These are phyloP conservation scores for Pythium periplocum DNA, from an alignment of 352 stramenopile genomes.

Conservation along the genomic window DNA sequence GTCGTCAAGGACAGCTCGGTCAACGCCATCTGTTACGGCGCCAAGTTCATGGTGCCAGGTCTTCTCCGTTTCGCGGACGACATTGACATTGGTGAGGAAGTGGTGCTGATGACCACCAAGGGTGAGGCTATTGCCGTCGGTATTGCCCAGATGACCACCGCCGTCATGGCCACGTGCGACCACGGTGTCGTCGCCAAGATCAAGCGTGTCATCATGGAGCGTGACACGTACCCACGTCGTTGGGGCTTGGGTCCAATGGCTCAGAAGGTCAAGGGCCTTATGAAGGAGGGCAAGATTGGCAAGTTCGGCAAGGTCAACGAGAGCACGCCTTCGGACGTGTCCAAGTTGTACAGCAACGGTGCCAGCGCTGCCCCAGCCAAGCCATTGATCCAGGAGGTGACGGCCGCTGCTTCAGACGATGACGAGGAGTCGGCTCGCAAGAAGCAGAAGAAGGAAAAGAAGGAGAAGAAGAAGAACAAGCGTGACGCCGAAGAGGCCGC, in stretches of 20 bases:
- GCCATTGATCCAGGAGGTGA: conserved; percentile 58
- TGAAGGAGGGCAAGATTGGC: conserved; percentile 91
- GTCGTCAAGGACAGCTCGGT: conserved; percentile 99
- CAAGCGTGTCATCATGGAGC: conserved; percentile 99
- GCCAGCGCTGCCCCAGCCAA: conserved; percentile 28
- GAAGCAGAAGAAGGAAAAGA: conserved; percentile 66
- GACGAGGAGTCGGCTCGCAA: conserved; percentile 38
- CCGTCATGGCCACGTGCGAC: conserved; percentile 99
- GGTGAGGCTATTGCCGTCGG: conserved; percentile 98
- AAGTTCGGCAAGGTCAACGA: conserved; percentile 89
- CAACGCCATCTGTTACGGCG: conserved; percentile 99
- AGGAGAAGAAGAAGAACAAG: conserved; percentile 80
- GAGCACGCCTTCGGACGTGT: conserved; percentile 72
- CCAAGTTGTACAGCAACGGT: conserved; percentile 62
- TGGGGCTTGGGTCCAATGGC: conserved; percentile 99
- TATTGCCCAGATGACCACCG: conserved; percentile 99
- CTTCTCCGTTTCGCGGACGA: conserved; percentile 98
- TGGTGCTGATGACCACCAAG: conserved; percentile 99
- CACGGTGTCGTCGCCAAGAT: conserved; percentile 99
- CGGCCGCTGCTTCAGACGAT: conserved; percentile 18
- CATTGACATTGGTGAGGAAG: conserved; percentile 98
- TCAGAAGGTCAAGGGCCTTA: conserved; percentile 98
- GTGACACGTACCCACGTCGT: conserved; percentile 98
- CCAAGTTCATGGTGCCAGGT: conserved; percentile 99
- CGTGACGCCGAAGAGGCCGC: conserved; percentile 45